These are phyloP conservation scores for Pichia cactophila DNA, from an alignment of 1,139 yeast species.

Conservation along the genomic window DNA sequence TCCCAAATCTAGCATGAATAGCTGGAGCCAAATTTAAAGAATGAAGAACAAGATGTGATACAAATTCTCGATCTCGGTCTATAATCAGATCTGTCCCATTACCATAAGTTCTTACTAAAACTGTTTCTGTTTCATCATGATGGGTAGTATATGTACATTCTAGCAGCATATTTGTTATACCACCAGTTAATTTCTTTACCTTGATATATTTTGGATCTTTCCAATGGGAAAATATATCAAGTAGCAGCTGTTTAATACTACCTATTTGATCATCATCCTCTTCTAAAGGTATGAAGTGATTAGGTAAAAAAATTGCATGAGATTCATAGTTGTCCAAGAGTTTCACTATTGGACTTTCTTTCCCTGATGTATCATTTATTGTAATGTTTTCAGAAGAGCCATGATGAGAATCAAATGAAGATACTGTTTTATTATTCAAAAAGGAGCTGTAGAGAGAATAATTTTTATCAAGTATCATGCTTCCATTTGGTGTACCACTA, in stretches of 20 bases:
- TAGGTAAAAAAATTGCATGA: conserved; percentile 28
- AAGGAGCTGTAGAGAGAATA: conserved; percentile 13
- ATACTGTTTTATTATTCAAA: conserved; percentile 15
- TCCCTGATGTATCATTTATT: not conserved
- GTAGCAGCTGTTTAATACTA: conserved; percentile 19
- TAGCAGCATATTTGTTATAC: conserved; percentile 69
- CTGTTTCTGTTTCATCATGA: conserved; percentile 28
- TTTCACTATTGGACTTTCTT: conserved; percentile 11
- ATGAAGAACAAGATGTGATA: conserved; percentile 59
- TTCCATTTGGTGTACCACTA: not conserved
- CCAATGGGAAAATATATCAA: conserved; percentile 27
- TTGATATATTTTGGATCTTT: conserved; percentile 12
- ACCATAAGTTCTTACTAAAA: conserved; percentile 68
- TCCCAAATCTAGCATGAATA: conserved; percentile 59
- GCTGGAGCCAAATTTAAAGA: conserved; percentile 62
- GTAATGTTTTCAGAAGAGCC: not conserved
- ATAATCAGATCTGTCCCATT: conserved; percentile 68
- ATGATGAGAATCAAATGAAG: conserved; percentile 13
- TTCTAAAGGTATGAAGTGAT: conserved; percentile 21
- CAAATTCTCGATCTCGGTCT: conserved; percentile 69
- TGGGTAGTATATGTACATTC: conserved; percentile 32
- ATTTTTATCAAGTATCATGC: not conserved
- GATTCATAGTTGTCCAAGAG: conserved; percentile 23
- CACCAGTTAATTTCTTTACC: conserved; percentile 52
- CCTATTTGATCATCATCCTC: conserved; percentile 13